Evolutionary conservation across 176 grass and related monocot genomes (phyloP).

Genomic region (barley (Hordeum vulgare)): DNA sequence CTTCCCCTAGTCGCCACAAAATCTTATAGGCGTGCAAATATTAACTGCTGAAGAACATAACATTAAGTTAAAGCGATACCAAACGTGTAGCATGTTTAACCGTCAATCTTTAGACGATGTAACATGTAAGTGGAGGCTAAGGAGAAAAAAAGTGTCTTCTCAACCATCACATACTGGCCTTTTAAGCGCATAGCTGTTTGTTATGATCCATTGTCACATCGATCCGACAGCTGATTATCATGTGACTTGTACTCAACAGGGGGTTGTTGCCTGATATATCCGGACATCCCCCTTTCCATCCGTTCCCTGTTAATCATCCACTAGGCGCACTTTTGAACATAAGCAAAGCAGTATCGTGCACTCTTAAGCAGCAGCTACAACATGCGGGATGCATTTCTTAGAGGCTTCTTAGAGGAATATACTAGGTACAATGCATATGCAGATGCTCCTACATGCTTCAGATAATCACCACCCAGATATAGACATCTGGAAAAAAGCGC

Average conservation of each 20-base stretch:
- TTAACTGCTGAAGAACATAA: not conserved
- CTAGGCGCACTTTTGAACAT: not conserved
- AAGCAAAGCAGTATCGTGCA: not conserved
- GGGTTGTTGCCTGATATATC: not conserved
- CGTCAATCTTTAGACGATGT: not conserved
- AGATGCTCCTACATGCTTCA: not conserved
- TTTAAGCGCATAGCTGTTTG: not conserved
- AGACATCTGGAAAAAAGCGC: not conserved
- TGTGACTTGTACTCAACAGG: not conserved
- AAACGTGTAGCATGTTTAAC: not conserved
- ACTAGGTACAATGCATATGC: not conserved
- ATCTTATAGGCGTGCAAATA: not conserved
- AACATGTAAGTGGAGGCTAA: not conserved
- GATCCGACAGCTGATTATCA: not conserved
- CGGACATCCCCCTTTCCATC: not conserved
- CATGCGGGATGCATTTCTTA: slow-evolving; percentile 12
- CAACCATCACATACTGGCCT: not conserved
- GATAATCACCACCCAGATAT: not conserved
- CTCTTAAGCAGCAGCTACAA: not conserved
- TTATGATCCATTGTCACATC: not conserved
- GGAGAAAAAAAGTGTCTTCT: not conserved
- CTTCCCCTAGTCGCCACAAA: not conserved
- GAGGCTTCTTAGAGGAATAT: not conserved
- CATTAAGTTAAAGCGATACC: not conserved
- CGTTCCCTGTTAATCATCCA: not conserved